Percentiles rank a stretch among this genome's conserved stretches.
These are phyloP conservation scores for Bruguiera gymnorhiza DNA, from an alignment of 345 rosid genomes.

Conservation along the genomic window DNA sequence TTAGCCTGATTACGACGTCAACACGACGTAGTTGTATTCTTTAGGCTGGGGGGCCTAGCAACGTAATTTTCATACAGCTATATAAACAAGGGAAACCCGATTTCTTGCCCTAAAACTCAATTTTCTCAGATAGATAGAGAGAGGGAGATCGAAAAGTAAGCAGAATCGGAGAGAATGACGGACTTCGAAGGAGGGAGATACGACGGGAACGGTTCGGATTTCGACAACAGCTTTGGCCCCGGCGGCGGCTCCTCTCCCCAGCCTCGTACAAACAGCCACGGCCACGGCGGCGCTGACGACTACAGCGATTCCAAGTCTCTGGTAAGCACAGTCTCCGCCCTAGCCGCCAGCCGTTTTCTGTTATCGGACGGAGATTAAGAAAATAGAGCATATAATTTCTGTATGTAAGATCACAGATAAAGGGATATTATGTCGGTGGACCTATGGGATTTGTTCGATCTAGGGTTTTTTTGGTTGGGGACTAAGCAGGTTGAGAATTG, in stretches of 20 bases:
- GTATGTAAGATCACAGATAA: too few species aligned
- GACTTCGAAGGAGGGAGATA: constrained; percentile 56
- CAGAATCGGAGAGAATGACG: constrained; percentile 37
- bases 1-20: too few species aligned
- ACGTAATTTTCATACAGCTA: too few species aligned
- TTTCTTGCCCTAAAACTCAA: too few species aligned
- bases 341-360: not conserved
- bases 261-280: constrained; percentile 34
- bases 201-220: constrained; percentile 60
- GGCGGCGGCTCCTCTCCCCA: constrained; percentile 46
- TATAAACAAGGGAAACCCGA: too few species aligned
- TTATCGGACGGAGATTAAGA: not conserved
- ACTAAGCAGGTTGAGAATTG: not conserved
- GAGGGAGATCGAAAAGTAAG: not conserved
- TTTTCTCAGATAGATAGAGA: too few species aligned
- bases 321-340: constrained; percentile 31
- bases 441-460: not conserved
- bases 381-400: not conserved
- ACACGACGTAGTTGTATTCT: too few species aligned
- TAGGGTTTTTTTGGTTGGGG: not conserved
- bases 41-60: too few species aligned
- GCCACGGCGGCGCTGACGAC: constrained; percentile 52
- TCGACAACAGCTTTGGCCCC: constrained; percentile 33
- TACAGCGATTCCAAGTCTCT: constrained; percentile 55
- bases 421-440: too few species aligned